A percentile compares a stretch with the other conserved stretches of the same genome.
Conservation (phyloP, 2,329 filamentous ascomycete genomes). For the Talaromyces verruculosus region DNA sequence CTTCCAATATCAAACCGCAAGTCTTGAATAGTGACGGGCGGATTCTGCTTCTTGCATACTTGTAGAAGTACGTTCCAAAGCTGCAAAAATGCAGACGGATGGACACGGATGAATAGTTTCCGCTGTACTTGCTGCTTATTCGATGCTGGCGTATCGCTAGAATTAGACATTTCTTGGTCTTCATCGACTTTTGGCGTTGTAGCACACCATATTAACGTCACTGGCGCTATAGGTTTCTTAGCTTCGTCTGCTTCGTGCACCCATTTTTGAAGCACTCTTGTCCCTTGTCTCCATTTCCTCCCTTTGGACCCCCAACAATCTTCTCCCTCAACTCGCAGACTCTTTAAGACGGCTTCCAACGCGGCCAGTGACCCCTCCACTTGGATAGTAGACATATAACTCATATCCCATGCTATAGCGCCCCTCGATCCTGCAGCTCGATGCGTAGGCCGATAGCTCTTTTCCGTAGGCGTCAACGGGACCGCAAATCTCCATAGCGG, state of each 20-base stretch:
- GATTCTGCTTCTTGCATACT: slow-evolving; percentile 61
- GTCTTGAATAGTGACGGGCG: slow-evolving; percentile 63
- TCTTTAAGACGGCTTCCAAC: slow-evolving; percentile 65
- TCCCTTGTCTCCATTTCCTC: slow-evolving; percentile 68
- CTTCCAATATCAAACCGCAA: slow-evolving; percentile 71
- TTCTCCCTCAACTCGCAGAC: slow-evolving; percentile 60
- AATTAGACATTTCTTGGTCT: slow-evolving; percentile 41
- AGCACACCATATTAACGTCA: slow-evolving; percentile 73
- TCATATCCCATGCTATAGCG: slow-evolving; percentile 86
- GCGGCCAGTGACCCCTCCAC: slow-evolving; percentile 67
- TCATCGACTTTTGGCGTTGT: slow-evolving; percentile 26
- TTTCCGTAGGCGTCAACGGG: slow-evolving; percentile 81
- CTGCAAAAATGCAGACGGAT: slow-evolving; percentile 72
- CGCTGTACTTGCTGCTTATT: slow-evolving; percentile 42
- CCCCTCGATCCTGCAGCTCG: slow-evolving; percentile 73
- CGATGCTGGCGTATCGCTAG: slow-evolving; percentile 23
- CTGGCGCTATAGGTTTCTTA: slow-evolving; percentile 65
- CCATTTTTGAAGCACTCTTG: slow-evolving; percentile 59
- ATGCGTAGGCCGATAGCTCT: slow-evolving; percentile 85
- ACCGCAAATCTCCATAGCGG: slow-evolving; percentile 90
- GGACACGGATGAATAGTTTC: slow-evolving; percentile 69
- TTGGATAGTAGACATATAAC: slow-evolving; percentile 85
- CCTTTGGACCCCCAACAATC: slow-evolving; percentile 64
- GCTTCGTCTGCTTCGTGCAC: slow-evolving; percentile 55
- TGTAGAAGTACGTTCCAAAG: slow-evolving; percentile 63